These are phyloP conservation scores for Sporothrix dimorphospora DNA, from an alignment of 2,329 filamentous ascomycete species.

Conservation along the genomic window DNA sequence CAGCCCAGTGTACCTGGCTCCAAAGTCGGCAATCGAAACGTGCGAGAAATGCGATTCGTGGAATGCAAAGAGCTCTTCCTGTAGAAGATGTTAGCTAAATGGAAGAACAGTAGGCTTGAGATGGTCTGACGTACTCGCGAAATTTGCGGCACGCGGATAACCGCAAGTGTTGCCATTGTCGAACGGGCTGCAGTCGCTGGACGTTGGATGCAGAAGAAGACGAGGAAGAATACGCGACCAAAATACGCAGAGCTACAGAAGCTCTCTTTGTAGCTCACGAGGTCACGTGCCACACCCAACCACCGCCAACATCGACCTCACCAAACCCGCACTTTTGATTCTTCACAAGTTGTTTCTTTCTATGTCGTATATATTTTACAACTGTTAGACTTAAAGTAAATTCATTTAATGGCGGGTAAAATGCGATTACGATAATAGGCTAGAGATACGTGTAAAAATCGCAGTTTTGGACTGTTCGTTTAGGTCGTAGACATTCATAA, in stretches of 20 bases:
- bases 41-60: conserved; percentile 62
- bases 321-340: background rate
- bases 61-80: conserved; percentile 65
- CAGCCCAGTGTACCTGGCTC: conserved; percentile 45
- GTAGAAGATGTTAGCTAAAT: conserved; percentile 11
- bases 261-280: background rate
- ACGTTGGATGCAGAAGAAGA: background rate
- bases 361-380: too few species aligned
- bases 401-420: too few species aligned
- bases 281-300: background rate
- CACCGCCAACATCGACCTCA: background rate
- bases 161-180: conserved; percentile 23
- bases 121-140: conserved; percentile 46
- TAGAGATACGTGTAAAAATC: background rate
- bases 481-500: conserved; percentile 3
- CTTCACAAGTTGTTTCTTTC: background rate
- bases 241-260: background rate
- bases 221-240: conserved; percentile 3
- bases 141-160: conserved; percentile 40
- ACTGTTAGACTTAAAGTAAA: too few species aligned
- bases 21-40: conserved; percentile 51
- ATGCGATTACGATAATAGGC: too few species aligned
- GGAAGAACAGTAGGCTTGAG: background rate
- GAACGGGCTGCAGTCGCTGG: background rate
- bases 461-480: background rate